Base-by-base conservation (phyloP, 805 yeast species). In the Starmerella powellii region DNA sequence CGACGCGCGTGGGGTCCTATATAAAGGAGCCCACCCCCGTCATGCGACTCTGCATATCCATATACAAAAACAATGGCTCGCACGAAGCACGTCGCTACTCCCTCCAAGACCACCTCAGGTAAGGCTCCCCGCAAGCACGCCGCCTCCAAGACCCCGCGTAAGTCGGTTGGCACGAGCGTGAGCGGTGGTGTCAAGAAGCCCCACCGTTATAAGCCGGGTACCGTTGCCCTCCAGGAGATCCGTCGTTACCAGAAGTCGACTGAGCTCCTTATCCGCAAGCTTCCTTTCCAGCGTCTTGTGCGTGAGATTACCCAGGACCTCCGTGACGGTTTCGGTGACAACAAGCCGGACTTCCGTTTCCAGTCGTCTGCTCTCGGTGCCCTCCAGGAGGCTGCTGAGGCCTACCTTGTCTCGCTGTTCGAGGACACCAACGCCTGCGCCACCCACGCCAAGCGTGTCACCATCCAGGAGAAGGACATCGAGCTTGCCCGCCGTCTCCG, bases 121-220 rank as follows among this genome's bases (percentile, higher is more conserved):
- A 81, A 81, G 69, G 88, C 88, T 47, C 93, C 93, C 72, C 79
- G 93, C 75, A 81, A 81, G 72, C 87, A 80, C 65, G 75, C 82
- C 59, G 88, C 91, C 53, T 80, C 91, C 51, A 81, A 81, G 74
- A 88, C 87, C 54, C 91, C 93, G 56, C 76, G 91, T 72, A 81
- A 81, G 68, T 79, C 88, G 36, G 88, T 87, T 46, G 86, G 87
- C 66, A 68, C 80, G 45, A 67, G 63, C 44, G 45, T 42, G 26
- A 79, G 85, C 66, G 88, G 88, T 62, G 91, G 88, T 72, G 88
- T 81, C 63, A 81, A 80, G 80, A 81, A 80, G 72, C 86, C 87
- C 53, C 91, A 80, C 76, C 79, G 93, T 77, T 82, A 81, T 72
- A 82, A 81, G 83, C 93, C 93, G 63, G 93, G 93, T 78, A 80